phyloP scores from a whole-genome alignment of 306 rosid species.

The Spatholobus suberectus region DNA sequence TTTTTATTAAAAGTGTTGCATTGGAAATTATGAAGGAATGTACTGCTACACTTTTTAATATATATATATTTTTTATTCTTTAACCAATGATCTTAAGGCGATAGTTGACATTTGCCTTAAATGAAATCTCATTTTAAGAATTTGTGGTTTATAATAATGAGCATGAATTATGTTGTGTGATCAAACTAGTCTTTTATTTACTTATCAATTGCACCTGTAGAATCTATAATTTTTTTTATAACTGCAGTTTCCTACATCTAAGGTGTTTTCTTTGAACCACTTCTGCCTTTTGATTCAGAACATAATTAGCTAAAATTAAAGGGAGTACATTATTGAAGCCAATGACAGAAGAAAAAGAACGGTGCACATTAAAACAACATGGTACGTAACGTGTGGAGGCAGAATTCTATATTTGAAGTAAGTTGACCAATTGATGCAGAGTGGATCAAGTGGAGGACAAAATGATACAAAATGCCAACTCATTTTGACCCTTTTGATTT shows the following conservation, averaged over 20 bases:
- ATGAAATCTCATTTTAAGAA: neutral
- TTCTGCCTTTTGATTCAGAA: slow-evolving; percentile 6
- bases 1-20: too few species aligned
- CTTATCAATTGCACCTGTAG: neutral
- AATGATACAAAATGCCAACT: slow-evolving; percentile 56
- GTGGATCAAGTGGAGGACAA: slow-evolving; percentile 52
- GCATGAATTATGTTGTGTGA: neutral
- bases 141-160: neutral
- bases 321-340: slow-evolving; percentile 42
- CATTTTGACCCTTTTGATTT: slow-evolving; percentile 39
- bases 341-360: slow-evolving; percentile 10
- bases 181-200: neutral
- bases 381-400: slow-evolving; percentile 18
- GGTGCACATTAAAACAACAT: slow-evolving; percentile 39
- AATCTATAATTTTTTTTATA: slow-evolving; percentile 6
- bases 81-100: too few species aligned
- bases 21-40: too few species aligned
- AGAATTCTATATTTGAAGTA: slow-evolving; percentile 28
- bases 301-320: slow-evolving; percentile 37
- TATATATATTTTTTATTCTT: too few species aligned
- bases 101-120: too few species aligned
- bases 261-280: slow-evolving; percentile 9
- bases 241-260: neutral
- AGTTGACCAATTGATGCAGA: slow-evolving; percentile 53
- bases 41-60: too few species aligned